Evolutionary conservation across 805 yeast genomes (phyloP), one percentile per base, ranked within the genome.

Genomic region (Cyberlindnera japonica): DNA sequence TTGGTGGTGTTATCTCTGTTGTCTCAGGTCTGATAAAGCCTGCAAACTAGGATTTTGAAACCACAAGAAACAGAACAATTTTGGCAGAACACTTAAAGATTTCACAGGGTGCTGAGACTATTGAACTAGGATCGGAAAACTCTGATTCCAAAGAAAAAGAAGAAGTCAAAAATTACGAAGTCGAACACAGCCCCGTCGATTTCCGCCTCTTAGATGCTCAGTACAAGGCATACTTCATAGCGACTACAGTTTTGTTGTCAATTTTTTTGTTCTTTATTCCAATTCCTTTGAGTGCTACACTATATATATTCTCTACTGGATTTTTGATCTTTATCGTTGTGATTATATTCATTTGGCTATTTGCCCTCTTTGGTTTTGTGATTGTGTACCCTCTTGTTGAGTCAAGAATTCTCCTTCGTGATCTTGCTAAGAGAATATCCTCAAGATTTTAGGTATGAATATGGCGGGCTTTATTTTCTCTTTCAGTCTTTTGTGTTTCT

Each of bases 1-100:
- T 64, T 38, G 67, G 70, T n/a, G 69, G 67, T 24, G 41, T 65
- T 9, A 54, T 63, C 27, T 54, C 70, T 3, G 44, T 63, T 16
- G 51, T 42, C 11, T 42, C 54, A 13, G 59, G 71, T 4, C 43
- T 59, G 35, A 54, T 67, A 27, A 56, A 58, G 48, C 73, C 73
- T n/a, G 68, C 63, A 11, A 57, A 65, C 38, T 69, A 65, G 48
- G 69, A 69, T 44, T 64, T 29, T 17, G 21, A 16, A 5, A 47
- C 32, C 15, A 63, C 67, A 5, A 57, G 69, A 51, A 64, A 63
- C 44, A 57, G 57, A 44, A 63, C 67, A 3, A 55, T 61, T 35
- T 47, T 60, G 32, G 33, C 43, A 10, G 51, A 47, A 8, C 37
- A 41, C 33, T 19, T 28, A 16, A 38, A 10, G 48, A 51, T 38